Evolutionary conservation across 805 yeast genomes (phyloP).

Genomic region (Metschnikowia similis): DNA sequence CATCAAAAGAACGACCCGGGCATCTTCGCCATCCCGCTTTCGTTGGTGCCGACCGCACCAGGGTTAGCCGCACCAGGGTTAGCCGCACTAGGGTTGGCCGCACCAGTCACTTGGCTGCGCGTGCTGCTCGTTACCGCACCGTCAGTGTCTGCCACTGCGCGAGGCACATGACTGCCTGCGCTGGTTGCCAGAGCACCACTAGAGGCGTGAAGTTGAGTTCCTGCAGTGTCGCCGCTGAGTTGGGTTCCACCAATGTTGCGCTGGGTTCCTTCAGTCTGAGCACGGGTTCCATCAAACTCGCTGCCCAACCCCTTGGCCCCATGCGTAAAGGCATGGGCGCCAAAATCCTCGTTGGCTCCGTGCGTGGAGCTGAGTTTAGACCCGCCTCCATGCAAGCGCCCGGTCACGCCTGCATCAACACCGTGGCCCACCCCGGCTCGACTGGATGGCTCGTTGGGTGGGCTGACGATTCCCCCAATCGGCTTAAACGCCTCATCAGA

Average conservation of each 20-base stretch:
- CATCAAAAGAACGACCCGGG: slow-evolving; percentile 9
- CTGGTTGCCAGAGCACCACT: too few species aligned
- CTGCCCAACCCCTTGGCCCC: not conserved
- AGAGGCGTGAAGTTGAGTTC: not conserved
- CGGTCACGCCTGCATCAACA: not conserved
- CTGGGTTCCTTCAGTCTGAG: not conserved
- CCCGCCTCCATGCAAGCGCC: not conserved
- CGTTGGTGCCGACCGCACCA: not conserved
- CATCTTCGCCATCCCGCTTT: slow-evolving; percentile 3
- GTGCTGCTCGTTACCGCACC: not conserved
- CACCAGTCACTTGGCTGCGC: not conserved
- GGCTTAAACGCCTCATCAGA: not conserved
- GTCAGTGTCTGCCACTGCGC: too few species aligned
- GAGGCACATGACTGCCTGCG: too few species aligned
- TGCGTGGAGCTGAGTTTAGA: not conserved
- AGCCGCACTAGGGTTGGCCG: not conserved
- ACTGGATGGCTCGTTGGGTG: not conserved
- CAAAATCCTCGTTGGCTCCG: not conserved
- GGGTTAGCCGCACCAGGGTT: not conserved
- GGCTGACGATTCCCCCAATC: slow-evolving; percentile 10
- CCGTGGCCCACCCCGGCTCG: not conserved
- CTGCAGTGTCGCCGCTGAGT: not conserved
- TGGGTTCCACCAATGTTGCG: not conserved
- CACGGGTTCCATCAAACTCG: not conserved
- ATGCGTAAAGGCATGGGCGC: not conserved